phyloP scores from a whole-genome alignment of 768 basidiomycete genomes.

The Tephrocybe sp. region DNA sequence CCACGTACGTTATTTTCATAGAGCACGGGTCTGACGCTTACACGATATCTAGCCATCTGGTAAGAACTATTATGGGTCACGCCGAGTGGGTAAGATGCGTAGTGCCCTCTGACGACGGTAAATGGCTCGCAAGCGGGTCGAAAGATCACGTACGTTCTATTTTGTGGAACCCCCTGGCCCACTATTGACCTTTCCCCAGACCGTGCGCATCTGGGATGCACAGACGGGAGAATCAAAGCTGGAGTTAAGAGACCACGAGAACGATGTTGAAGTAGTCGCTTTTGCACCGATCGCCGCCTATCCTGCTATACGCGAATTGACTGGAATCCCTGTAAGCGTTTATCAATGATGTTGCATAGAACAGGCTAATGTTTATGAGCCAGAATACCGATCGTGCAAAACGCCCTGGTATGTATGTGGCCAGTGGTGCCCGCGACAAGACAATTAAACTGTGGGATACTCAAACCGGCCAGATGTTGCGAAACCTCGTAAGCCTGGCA shows the following conservation, averaged over 20 bases:
- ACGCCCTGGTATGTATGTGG: conserved; percentile 58
- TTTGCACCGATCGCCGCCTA: conserved; percentile 81
- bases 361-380: conserved; percentile 3
- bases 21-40: not conserved
- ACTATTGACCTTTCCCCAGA: conserved; percentile 40
- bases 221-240: conserved; percentile 72
- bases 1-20: conserved; percentile 54
- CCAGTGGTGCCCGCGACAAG: conserved; percentile 89
- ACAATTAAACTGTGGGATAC: conserved; percentile 91
- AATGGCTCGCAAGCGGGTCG: conserved; percentile 74
- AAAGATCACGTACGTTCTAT: conserved; percentile 73
- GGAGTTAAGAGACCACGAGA: conserved; percentile 85
- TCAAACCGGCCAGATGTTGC: conserved; percentile 74
- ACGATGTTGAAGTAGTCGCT: conserved; percentile 77
- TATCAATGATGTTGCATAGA: not conserved
- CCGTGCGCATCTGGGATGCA: conserved; percentile 74
- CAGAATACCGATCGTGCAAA: conserved; percentile 53
- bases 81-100: conserved; percentile 82
- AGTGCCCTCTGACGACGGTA: conserved; percentile 67
- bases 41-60: conserved; percentile 53
- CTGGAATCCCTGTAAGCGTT: conserved; percentile 59
- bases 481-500: conserved; percentile 57
- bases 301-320: conserved; percentile 72
- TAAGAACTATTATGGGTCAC: conserved; percentile 75
- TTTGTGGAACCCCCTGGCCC: not conserved